Evolutionary conservation across 331 rosid species (phyloP), one percentile per base, ranked within the genome.

Genomic region (Acacia pycnantha): DNA sequence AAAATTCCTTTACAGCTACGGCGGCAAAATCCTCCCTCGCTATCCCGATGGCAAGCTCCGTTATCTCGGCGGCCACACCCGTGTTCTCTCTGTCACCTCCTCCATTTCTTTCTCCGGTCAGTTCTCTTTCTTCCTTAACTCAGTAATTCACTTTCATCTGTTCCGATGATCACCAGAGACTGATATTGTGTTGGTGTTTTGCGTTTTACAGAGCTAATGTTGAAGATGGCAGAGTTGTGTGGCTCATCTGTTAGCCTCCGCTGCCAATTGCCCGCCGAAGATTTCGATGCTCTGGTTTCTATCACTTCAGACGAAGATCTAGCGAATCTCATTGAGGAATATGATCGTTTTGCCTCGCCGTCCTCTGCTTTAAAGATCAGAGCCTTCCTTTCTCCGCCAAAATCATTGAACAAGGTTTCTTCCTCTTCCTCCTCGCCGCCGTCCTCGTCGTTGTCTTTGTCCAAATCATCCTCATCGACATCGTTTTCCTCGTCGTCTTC

Each of bases 41-140:
- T 88, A 92, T 56, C 94, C 99, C 22, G 99, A 96, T 87, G 93
- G 97, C 54, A 92, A 94, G 77, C 97, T 96, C 86, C 98, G 99
- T 66, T 96, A 94, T 18, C 48, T 82, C 48, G 97, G 99, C 6
- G 99, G 99, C 47, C 97, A 93, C 59, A 96, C 97, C 27, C 99
- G 99, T 31, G 92, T 96, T 41, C 90, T 96, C 73, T 88, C 97
- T 77, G 92, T 96, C 2, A 78, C 86, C 56, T 97, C 94, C 43
- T 86, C 92, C 79, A 85, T 90, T 44, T 41, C 91, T 33, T 94
- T 93, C 73, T 82, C 98, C 73, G 97, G 99, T 96, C 29, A 92
- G 94, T 82, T 21, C 26, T 24, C 74, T 27, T 77, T 31, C 35
- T 71, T 53, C 50, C 62, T 87, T 84, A 89, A 87, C 41, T 37